These are phyloP conservation scores for Salix viminalis DNA, from an alignment of 345 rosid genomes.

Conservation along the genomic window DNA sequence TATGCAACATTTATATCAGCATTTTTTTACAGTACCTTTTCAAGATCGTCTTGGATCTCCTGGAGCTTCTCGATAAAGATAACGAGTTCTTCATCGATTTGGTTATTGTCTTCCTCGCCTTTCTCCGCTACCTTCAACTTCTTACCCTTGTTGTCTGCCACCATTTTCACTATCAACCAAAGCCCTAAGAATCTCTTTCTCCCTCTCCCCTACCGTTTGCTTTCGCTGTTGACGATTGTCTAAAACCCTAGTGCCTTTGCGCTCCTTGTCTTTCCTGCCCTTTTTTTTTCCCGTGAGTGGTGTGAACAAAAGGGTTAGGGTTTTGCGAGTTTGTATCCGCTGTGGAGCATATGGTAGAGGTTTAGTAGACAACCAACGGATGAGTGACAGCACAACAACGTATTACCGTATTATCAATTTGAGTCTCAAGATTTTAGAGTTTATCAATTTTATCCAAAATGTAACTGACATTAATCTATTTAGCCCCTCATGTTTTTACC, in stretches of 20 bases:
- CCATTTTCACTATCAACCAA: slow-evolving; percentile 42
- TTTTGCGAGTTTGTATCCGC: slow-evolving; percentile 49
- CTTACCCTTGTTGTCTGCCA: slow-evolving; percentile 77
- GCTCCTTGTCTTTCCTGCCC: neutral
- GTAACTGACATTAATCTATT: too few relatives aligned
- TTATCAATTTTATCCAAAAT: too few relatives aligned
- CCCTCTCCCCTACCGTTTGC: neutral
- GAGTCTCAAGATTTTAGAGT: too few relatives aligned
- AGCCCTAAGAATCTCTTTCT: neutral
- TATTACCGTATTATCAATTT: neutral
- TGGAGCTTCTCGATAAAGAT: slow-evolving; percentile 91
- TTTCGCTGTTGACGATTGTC: slow-evolving; percentile 8
- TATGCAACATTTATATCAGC: neutral
- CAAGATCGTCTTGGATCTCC: slow-evolving; percentile 95
- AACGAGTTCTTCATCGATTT: slow-evolving; percentile 68
- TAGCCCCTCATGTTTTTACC: too few relatives aligned
- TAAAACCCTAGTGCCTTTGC: slow-evolving; percentile 42
- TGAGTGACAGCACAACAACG: neutral
- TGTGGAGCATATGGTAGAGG: neutral
- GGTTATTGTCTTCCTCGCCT: slow-evolving; percentile 62
- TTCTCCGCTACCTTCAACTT: slow-evolving; percentile 63
- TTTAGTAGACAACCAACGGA: slow-evolving; percentile 1
- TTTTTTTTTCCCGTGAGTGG: neutral
- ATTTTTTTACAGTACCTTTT: slow-evolving; percentile 50
- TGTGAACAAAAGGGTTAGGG: slow-evolving; percentile 45